Evolutionary conservation across 805 yeast genomes (phyloP), one percentile per base, ranked within the genome.

Genomic region (Wickerhamomyces chambardii): DNA sequence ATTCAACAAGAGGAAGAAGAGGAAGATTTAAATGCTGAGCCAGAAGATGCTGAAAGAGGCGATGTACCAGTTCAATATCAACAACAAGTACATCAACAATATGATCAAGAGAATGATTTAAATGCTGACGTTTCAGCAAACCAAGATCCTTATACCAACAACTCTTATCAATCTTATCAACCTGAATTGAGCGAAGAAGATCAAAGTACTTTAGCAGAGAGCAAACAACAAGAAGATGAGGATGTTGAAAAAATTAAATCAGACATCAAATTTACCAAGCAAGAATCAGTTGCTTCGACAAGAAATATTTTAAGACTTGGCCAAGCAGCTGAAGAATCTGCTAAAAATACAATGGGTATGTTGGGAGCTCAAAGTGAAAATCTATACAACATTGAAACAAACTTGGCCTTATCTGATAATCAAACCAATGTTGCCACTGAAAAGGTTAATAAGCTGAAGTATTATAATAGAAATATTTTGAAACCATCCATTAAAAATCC

Each of bases 281-380:
- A 84, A 48, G 92, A 86, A 48, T 80, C 95, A 2, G 76, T 87
- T 10, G 79, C 84, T 14, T 77, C 89, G 28, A 83, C 97, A 0
- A 73, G 94, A 51, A 86, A 86, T 48, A 87, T 95, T 1, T 60
- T 92, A 24, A 70, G 70, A 36, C 68, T 76, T 64, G 81, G 85
- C 3, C 70, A 73, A 38, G 80, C 79, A 37, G 87, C 89, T 2
- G 86, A 80, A 50, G 73, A 71, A 40, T 66, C 80, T 6, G 90
- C 86, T 27, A 65, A 78, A 42, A 89, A 90, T 53, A 82, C 97
- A 0, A 59, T 90, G 42, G 97, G 96, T 21, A 75, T 85, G 75
- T 68, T 92, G 33, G 98, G 98, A 18, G 74, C 89, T n/a, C 97
- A 92, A 58, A 78, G 92, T 38, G 96, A 87, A 53, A 68, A 85